These are phyloP conservation scores for Isoetes engelmannii DNA, from an alignment of 83 land plant genomes.

Conservation along the genomic window DNA sequence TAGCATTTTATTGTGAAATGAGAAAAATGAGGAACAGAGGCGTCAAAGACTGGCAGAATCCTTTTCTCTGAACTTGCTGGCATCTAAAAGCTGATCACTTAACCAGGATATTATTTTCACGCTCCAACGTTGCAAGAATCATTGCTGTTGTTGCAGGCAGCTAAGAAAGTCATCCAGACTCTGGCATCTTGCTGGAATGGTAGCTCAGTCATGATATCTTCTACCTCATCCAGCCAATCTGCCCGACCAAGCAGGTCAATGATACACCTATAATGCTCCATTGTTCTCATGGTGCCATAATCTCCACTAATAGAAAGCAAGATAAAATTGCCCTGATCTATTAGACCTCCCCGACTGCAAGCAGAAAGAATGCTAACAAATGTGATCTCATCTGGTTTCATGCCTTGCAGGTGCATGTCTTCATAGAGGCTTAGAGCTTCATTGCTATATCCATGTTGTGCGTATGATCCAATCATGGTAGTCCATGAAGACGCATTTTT, in stretches of 20 bases:
- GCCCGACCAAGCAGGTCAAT: conserved; percentile 38
- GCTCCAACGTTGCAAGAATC: too few relatives aligned
- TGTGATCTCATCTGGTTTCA: conserved; percentile 24
- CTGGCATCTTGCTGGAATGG: conserved; percentile 19
- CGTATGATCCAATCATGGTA: conserved; percentile 24
- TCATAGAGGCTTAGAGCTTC: not conserved
- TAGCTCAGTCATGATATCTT: conserved; percentile 14
- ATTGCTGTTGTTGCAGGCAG: conserved; percentile 8
- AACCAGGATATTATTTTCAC: too few relatives aligned
- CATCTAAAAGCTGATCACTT: too few relatives aligned
- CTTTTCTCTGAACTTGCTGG: too few relatives aligned
- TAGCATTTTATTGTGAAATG: too few relatives aligned
- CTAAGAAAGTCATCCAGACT: conserved; percentile 30
- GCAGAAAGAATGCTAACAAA: conserved; percentile 44
- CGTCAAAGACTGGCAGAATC: too few relatives aligned
- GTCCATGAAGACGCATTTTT: conserved; percentile 44
- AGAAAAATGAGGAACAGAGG: too few relatives aligned
- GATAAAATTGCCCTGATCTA: conserved; percentile 28
- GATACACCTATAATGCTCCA: conserved; percentile 38
- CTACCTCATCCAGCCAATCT: conserved; percentile 24
- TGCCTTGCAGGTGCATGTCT: not conserved
- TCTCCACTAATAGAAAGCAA: conserved; percentile 12
- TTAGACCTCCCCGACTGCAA: conserved; percentile 52
- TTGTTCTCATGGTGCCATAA: conserved; percentile 19
- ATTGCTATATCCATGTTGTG: not conserved